Evolutionary conservation across 768 basidiomycete species (phyloP).

Genomic region (Russula griseocarnosa): DNA sequence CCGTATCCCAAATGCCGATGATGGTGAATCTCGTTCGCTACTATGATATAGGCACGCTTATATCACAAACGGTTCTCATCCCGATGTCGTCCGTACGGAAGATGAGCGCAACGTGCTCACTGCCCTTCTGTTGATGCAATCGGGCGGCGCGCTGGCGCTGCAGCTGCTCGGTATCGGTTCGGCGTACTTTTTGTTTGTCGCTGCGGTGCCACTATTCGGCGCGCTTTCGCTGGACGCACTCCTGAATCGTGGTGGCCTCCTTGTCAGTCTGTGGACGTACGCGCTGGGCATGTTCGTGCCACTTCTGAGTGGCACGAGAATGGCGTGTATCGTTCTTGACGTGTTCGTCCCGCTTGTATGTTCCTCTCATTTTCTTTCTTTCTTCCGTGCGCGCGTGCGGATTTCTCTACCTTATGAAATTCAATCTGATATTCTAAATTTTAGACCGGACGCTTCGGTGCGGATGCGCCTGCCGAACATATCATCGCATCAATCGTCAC

Average conservation of each 20-base stretch:
- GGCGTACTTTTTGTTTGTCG: conserved; percentile 67
- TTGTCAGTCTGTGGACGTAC: conserved; percentile 59
- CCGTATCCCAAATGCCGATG: no score
- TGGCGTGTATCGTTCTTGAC: conserved; percentile 61
- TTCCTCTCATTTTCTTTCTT: conserved; percentile 36
- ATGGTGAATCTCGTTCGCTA: no score
- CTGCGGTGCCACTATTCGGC: conserved; percentile 52
- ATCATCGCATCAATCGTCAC: conserved; percentile 80
- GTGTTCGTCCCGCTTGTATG: conserved; percentile 87
- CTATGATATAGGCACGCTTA: conserved; percentile 36
- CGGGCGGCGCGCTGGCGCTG: conserved; percentile 49
- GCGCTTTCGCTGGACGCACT: conserved; percentile 52
- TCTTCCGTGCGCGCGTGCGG: background rate
- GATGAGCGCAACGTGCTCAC: conserved; percentile 59
- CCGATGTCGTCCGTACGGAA: conserved; percentile 36
- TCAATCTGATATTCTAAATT: background rate
- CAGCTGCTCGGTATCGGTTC: conserved; percentile 74
- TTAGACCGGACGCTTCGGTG: conserved; percentile 79
- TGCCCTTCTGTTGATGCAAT: conserved; percentile 58
- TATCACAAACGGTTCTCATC: conserved; percentile 51
- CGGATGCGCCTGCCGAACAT: conserved; percentile 80
- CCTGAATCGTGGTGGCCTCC: conserved; percentile 33
- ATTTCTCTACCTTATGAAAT: background rate
- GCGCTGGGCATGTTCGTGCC: conserved; percentile 54
- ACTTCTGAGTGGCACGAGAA: conserved; percentile 52